These are phyloP conservation scores for Phalaenopsis aphrodite DNA, from an alignment of 106 monocot genomes.

Conservation along the genomic window DNA sequence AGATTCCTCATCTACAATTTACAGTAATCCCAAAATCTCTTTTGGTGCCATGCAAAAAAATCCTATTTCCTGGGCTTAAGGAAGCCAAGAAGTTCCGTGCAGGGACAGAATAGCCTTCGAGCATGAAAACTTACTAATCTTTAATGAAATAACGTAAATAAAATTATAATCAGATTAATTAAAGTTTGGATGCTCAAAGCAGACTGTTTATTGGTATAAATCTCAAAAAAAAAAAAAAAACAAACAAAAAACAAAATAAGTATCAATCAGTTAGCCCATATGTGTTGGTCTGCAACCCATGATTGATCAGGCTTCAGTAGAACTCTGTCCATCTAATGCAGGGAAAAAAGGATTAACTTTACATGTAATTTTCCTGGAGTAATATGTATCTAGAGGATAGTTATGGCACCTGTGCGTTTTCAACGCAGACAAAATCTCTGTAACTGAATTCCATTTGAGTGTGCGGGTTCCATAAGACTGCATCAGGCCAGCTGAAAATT, in stretches of 20 bases:
- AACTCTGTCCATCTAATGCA: conserved; percentile 53
- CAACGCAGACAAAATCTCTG: conserved; percentile 95
- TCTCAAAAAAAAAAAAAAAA: not conserved
- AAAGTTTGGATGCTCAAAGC: too few relatives aligned
- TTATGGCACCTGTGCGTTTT: conserved; percentile 82
- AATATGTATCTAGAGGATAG: not conserved
- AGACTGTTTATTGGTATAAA: not conserved
- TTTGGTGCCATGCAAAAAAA: not conserved
- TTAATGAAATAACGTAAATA: too few relatives aligned
- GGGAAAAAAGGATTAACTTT: not conserved
- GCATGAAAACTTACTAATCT: not conserved
- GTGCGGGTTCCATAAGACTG: conserved; percentile 93
- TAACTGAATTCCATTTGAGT: conserved; percentile 89
- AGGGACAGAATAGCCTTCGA: not conserved
- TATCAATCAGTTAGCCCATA: conserved; percentile 25
- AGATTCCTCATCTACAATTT: too few relatives aligned
- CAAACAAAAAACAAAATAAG: too few relatives aligned
- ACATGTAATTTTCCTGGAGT: not conserved
- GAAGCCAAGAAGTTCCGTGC: not conserved
- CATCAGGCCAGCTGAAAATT: conserved; percentile 79
- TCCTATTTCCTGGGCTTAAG: not conserved
- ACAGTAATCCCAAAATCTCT: not conserved
- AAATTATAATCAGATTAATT: too few relatives aligned
- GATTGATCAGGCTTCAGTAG: conserved; percentile 67
- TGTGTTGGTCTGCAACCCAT: conserved; percentile 79